These are phyloP conservation scores for Didymella keratinophila DNA, from an alignment of 2,329 filamentous ascomycete species.

Conservation along the genomic window DNA sequence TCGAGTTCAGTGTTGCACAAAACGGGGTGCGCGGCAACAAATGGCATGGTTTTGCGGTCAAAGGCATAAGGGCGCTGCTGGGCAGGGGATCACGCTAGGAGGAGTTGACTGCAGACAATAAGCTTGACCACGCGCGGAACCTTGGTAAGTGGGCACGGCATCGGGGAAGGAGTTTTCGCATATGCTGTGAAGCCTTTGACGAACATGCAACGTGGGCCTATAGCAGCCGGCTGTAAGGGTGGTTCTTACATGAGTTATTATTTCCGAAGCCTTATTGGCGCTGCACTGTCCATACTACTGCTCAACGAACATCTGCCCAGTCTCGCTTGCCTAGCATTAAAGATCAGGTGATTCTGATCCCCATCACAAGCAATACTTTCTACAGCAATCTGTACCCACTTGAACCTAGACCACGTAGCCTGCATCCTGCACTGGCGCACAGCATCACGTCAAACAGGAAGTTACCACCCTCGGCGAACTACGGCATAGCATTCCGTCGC, in stretches of 20 bases:
- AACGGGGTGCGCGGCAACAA: constrained; percentile 9
- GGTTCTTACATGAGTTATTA: not conserved
- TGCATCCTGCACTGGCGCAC: not conserved
- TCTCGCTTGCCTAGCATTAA: not conserved
- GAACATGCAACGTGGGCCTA: constrained; percentile 22
- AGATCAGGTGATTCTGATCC: not conserved
- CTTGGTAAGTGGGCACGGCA: constrained; percentile 1
- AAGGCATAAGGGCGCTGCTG: constrained; percentile 36
- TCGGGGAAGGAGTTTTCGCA: constrained; percentile 12
- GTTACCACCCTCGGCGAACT: not conserved
- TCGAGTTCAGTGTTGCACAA: constrained; percentile 6
- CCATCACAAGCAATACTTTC: not conserved
- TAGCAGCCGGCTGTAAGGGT: not conserved
- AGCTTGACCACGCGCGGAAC: not conserved
- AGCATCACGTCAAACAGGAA: not conserved
- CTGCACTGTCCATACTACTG: not conserved
- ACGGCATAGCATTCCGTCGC: constrained; percentile 3
- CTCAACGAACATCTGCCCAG: not conserved
- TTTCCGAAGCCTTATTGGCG: not conserved
- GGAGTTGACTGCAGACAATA: not conserved
- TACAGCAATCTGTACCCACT: not conserved
- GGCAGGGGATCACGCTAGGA: constrained; percentile 38
- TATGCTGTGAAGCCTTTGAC: constrained; percentile 21
- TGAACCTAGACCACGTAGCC: not conserved
- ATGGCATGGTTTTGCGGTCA: constrained; percentile 34